Conservation (phyloP, 495 filamentous ascomycete genomes). For the Aspergillus indologenus region DNA sequence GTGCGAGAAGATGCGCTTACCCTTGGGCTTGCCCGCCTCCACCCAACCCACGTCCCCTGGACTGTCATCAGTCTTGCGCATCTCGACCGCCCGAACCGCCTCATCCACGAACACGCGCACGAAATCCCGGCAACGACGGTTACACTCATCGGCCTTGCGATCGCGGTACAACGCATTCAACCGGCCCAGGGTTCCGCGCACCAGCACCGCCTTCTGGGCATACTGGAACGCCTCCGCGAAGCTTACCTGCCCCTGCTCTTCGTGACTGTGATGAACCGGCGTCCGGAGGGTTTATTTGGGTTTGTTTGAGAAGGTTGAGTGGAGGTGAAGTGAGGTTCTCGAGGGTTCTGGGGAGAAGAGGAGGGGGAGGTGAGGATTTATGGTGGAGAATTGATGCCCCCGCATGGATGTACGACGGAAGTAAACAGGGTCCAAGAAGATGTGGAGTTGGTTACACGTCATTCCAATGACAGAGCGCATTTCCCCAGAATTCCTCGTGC, state of each 20-base stretch:
- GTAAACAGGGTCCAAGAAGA: too few relatives aligned
- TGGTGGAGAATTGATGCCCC: too few relatives aligned
- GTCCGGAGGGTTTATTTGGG: too few relatives aligned
- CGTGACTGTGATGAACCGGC: constrained; percentile 45
- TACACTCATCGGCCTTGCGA: not conserved
- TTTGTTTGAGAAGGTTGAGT: too few relatives aligned
- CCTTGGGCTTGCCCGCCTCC: constrained; percentile 13
- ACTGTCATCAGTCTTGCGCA: not conserved
- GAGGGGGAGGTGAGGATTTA: too few relatives aligned
- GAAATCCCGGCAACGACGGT: not conserved
- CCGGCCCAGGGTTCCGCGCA: not conserved
- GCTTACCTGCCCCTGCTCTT: constrained; percentile 12
- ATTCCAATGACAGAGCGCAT: too few relatives aligned
- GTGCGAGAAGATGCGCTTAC: constrained; percentile 23
- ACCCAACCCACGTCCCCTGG: too few relatives aligned
- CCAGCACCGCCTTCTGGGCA: constrained; percentile 8
- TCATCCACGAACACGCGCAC: constrained; percentile 33
- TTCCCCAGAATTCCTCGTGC: too few relatives aligned
- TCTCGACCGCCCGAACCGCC: constrained; percentile 13
- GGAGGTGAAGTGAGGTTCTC: too few relatives aligned
- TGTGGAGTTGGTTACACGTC: too few relatives aligned
- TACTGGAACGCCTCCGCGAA: constrained; percentile 37
- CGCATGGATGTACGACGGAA: too few relatives aligned
- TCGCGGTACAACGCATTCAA: not conserved
- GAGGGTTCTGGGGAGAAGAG: too few relatives aligned